These are phyloP conservation scores for Chenopodium quinoa DNA, from an alignment of 148 eudicot species.

Conservation along the genomic window DNA sequence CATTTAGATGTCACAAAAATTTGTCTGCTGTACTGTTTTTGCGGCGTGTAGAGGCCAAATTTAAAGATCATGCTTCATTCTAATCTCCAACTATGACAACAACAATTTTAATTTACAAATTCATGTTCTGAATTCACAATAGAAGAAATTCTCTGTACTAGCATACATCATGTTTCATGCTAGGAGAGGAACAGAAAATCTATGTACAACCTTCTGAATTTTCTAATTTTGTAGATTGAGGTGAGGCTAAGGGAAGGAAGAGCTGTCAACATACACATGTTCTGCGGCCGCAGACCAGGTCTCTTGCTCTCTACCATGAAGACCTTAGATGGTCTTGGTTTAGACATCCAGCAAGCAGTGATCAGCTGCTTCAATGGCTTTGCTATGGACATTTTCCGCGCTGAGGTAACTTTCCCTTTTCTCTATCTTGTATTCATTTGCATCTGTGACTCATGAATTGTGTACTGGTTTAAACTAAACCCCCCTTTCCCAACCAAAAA, in stretches of 20 bases:
- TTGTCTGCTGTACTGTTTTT: no score
- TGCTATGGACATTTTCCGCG: conserved; percentile 81
- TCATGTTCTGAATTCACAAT: background rate
- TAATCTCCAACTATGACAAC: no score
- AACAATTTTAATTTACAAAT: background rate
- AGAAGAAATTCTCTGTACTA: background rate
- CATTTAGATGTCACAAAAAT: background rate
- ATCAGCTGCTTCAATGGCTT: conserved; percentile 96
- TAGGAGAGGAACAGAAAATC: background rate
- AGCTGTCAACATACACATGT: conserved; percentile 90
- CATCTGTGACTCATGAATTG: background rate
- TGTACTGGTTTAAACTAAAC: background rate
- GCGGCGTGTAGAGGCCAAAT: background rate
- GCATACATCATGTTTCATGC: background rate
- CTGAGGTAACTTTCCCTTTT: conserved; percentile 56
- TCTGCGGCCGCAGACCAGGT: conserved; percentile 80
- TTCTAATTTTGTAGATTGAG: conserved; percentile 56
- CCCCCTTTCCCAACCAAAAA: background rate
- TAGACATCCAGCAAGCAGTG: conserved; percentile 92
- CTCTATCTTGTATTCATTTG: background rate
- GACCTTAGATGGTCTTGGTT: conserved; percentile 72
- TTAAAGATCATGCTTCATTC: no score
- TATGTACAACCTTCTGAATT: background rate
- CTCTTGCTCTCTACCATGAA: conserved; percentile 72
- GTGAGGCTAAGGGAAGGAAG: conserved; percentile 84